Percentiles rank a stretch among this genome's conserved stretches.
phyloP scores from a whole-genome alignment of 2,329 filamentous ascomycete species.

The Cyphellophora europaea region DNA sequence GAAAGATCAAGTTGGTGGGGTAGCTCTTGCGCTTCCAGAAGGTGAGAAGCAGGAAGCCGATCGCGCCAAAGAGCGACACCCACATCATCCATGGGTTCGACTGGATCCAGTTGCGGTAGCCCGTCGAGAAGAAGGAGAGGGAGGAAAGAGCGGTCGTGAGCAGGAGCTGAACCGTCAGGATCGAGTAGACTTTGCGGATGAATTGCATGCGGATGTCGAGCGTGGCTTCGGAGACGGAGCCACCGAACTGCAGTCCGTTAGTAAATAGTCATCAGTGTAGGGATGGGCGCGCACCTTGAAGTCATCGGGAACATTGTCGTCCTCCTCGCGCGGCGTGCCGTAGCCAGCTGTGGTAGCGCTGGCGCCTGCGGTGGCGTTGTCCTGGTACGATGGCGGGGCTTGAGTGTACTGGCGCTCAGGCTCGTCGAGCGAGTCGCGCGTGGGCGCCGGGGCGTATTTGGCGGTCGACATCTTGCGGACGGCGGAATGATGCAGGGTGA shows the following conservation, averaged over 20 bases:
- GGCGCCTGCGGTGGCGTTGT: constrained; percentile 43
- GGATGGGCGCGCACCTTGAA: constrained; percentile 64
- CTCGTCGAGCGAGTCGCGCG: constrained; percentile 78
- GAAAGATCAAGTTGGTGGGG: constrained; percentile 88
- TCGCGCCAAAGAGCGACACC: constrained; percentile 72
- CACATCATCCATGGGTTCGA: constrained; percentile 75
- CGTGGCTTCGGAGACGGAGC: constrained; percentile 84
- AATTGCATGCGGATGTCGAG: constrained; percentile 96
- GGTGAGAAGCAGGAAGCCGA: constrained; percentile 76
- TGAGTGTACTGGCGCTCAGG: constrained; percentile 59
- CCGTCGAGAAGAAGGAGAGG: constrained; percentile 71
- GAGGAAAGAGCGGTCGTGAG: constrained; percentile 72
- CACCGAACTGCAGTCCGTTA: constrained; percentile 59
- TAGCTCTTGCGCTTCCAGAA: constrained; percentile 96
- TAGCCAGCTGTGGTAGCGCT: constrained; percentile 50
- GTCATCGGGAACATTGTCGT: constrained; percentile 91
- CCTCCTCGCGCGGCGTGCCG: constrained; percentile 60
- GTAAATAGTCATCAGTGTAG: constrained; percentile 6
- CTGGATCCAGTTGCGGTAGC: constrained; percentile 84
- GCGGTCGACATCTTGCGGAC: constrained; percentile 32
- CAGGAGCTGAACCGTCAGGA: constrained; percentile 89
- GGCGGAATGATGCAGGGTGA: constrained; percentile 2
- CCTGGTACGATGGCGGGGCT: constrained; percentile 73
- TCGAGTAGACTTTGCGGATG: constrained; percentile 93
- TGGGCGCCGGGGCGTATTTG: constrained; percentile 75